phyloP scores from a whole-genome alignment of 306 rosid species.

The Inga oerstediana region DNA sequence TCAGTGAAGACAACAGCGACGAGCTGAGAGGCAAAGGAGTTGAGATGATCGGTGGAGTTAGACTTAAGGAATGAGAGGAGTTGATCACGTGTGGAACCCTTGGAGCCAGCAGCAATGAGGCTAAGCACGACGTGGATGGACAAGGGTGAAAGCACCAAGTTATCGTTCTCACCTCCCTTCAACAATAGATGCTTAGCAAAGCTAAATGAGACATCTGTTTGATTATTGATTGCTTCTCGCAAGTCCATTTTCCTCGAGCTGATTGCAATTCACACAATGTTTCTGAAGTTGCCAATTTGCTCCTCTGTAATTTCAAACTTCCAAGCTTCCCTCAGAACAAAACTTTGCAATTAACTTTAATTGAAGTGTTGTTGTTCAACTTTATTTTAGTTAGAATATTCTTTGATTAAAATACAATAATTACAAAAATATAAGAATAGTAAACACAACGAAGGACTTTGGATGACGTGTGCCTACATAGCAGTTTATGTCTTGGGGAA shows the following conservation, averaged over 20 bases:
- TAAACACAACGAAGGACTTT: neutral
- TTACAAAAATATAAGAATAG: neutral
- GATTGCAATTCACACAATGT: neutral
- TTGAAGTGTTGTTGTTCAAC: neutral
- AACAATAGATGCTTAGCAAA: slow-evolving; percentile 55
- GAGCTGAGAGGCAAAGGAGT: slow-evolving; percentile 63
- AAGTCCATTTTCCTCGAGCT: slow-evolving; percentile 56
- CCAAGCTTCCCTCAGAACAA: neutral
- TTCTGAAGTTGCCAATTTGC: neutral
- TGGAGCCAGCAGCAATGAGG: slow-evolving; percentile 69
- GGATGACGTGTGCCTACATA: neutral
- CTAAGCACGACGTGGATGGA: slow-evolving; percentile 73
- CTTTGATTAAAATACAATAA: neutral
- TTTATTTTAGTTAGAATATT: neutral
- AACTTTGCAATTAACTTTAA: neutral
- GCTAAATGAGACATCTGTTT: slow-evolving; percentile 53
- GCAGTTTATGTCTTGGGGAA: neutral
- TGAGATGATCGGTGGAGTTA: slow-evolving; percentile 61
- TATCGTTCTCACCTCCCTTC: slow-evolving; percentile 41
- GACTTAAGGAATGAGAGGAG: slow-evolving; percentile 76
- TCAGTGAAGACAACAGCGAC: slow-evolving; percentile 60
- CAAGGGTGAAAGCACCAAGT: slow-evolving; percentile 74
- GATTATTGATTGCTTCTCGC: slow-evolving; percentile 50
- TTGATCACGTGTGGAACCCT: slow-evolving; percentile 68
- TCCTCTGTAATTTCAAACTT: neutral